Percentiles rank a stretch among this genome's conserved stretches.
Conservation (phyloP, 768 basidiomycete genomes). For the Tricholoma sp. region DNA sequence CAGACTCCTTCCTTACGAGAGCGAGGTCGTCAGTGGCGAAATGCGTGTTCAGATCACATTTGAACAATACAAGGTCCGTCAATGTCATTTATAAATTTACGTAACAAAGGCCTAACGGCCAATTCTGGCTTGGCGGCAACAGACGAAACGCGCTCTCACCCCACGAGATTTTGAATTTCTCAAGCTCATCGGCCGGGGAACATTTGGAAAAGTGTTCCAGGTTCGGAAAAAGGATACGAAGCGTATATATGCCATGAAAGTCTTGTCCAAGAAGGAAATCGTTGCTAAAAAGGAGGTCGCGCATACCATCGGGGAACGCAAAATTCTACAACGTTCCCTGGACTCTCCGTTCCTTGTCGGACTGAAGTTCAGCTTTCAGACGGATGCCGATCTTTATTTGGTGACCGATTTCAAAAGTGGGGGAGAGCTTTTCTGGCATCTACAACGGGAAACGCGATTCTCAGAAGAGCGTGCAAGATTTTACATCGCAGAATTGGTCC, state of each 20-base stretch:
- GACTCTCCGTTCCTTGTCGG: constrained; percentile 98
- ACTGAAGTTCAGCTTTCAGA: constrained; percentile 97
- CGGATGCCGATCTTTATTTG: constrained; percentile 89
- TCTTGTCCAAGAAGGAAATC: constrained; percentile 97
- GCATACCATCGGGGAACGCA: constrained; percentile 98
- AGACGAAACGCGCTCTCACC: constrained; percentile 84
- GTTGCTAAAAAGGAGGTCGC: constrained; percentile 99
- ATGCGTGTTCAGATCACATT: constrained; percentile 94
- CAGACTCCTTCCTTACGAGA: constrained; percentile 71
- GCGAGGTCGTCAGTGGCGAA: constrained; percentile 85
- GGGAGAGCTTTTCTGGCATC: constrained; percentile 97
- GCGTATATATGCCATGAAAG: constrained; percentile 99
- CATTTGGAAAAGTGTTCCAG: constrained; percentile 98
- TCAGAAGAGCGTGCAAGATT: constrained; percentile 90
- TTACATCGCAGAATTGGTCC: constrained; percentile 92
- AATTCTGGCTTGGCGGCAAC: constrained; percentile 12
- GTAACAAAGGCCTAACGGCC: constrained; percentile 8
- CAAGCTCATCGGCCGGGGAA: constrained; percentile 96
- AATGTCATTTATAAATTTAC: constrained; percentile 6
- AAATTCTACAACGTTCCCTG: constrained; percentile 90
- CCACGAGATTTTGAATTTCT: constrained; percentile 98
- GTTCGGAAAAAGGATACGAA: constrained; percentile 97
- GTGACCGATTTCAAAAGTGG: constrained; percentile 99
- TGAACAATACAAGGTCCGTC: constrained; percentile 79
- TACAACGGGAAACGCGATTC: constrained; percentile 94